phyloP scores from a whole-genome alignment of 352 stramenopile species.

The Elongisporangium senticosum region DNA sequence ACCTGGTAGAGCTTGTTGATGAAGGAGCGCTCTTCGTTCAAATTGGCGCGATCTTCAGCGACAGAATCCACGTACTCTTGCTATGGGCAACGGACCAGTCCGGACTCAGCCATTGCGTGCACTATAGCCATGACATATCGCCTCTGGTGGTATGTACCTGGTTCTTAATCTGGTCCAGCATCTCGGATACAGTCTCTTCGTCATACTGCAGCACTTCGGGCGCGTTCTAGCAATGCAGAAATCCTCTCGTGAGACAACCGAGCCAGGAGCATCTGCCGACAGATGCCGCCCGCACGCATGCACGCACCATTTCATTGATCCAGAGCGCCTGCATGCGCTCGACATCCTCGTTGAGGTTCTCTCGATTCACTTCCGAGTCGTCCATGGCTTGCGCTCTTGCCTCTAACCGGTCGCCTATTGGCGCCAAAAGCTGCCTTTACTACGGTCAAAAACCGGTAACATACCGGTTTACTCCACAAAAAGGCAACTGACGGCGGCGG shows the following conservation, averaged over 20 bases:
- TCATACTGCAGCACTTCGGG: constrained; percentile 72
- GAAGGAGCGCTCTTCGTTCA: constrained; percentile 78
- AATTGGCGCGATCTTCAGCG: constrained; percentile 43
- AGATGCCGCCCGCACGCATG: neutral
- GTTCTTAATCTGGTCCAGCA: constrained; percentile 82
- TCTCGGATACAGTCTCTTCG: constrained; percentile 74
- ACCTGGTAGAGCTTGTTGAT: constrained; percentile 81
- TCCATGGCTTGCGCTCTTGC: constrained; percentile 7
- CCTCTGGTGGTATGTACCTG: constrained; percentile 29
- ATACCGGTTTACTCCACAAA: constrained; percentile 1
- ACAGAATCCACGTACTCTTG: constrained; percentile 85
- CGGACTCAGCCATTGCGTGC: neutral
- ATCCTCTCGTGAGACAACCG: neutral
- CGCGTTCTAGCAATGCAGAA: constrained; percentile 42
- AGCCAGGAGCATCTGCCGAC: neutral
- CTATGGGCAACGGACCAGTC: constrained; percentile 14
- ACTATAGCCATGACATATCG: neutral
- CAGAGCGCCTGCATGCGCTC: constrained; percentile 60
- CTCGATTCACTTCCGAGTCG: constrained; percentile 34
- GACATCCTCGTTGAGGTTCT: constrained; percentile 83
- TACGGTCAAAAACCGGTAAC: neutral
- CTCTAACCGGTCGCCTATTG: constrained; percentile 2
- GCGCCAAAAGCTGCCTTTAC: constrained; percentile 9
- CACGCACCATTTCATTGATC: constrained; percentile 77
- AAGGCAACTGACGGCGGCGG: neutral